Evolutionary conservation across 2,329 filamentous ascomycete genomes (phyloP).

Genomic region (Venturia nashicola): DNA sequence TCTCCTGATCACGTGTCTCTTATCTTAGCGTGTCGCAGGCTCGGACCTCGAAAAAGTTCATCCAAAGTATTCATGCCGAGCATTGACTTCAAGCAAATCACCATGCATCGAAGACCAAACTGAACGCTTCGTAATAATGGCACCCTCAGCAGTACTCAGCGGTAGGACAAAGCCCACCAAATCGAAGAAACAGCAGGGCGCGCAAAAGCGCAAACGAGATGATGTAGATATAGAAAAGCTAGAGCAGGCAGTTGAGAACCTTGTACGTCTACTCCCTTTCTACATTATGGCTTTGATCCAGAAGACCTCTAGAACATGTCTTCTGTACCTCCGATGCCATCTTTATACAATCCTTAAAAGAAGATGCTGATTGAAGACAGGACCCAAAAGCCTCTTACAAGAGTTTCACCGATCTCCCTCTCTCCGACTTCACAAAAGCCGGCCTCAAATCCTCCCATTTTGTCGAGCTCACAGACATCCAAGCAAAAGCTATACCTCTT

Average conservation of each 20-base stretch:
- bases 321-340: neutral
- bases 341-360: neutral
- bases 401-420: slow-evolving; percentile 71
- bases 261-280: slow-evolving; percentile 20
- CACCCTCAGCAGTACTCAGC: slow-evolving; percentile 20
- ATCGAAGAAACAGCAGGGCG: slow-evolving; percentile 41
- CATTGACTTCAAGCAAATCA: neutral
- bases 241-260: slow-evolving; percentile 29
- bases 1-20: neutral
- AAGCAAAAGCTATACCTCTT: slow-evolving; percentile 75
- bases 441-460: slow-evolving; percentile 83
- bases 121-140: slow-evolving; percentile 11
- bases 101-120: neutral
- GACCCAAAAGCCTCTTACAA: slow-evolving; percentile 50
- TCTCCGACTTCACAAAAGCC: slow-evolving; percentile 66
- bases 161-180: slow-evolving; percentile 36
- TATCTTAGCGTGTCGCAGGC: neutral
- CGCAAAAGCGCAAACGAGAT: slow-evolving; percentile 43
- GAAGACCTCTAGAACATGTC: neutral
- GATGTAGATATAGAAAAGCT: slow-evolving; percentile 36
- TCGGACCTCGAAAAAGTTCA: neutral
- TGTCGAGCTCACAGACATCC: slow-evolving; percentile 81
- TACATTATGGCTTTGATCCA: neutral
- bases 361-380: slow-evolving; percentile 22
- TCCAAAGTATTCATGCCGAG: neutral